Evolutionary conservation across 345 rosid genomes (phyloP).

Genomic region (Mallotus nudiflorus): DNA sequence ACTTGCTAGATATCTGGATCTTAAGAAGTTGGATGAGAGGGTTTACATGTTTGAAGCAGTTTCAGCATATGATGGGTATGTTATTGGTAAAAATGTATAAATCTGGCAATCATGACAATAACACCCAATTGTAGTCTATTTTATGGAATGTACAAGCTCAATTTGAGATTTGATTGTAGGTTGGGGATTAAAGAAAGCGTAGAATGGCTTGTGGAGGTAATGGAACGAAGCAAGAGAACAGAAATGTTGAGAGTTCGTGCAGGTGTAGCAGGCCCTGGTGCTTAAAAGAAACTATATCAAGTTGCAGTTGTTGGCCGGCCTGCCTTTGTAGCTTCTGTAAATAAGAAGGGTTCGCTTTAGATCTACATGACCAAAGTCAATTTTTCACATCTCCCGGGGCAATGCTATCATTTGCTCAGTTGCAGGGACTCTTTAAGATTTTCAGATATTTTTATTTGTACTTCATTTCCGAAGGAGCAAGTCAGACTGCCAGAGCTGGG

Average conservation of each 20-base stretch:
- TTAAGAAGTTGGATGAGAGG: constrained; percentile 91
- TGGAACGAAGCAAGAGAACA: constrained; percentile 98
- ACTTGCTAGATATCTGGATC: constrained; percentile 77
- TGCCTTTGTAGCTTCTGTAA: constrained; percentile 48
- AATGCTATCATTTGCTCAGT: not conserved
- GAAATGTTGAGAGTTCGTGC: constrained; percentile 78
- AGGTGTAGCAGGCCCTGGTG: constrained; percentile 43
- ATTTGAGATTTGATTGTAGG: constrained; percentile 42
- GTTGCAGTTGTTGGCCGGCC: constrained; percentile 16
- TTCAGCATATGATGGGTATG: constrained; percentile 92
- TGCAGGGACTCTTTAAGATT: not conserved
- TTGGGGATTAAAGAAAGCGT: constrained; percentile 83
- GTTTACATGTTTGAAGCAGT: constrained; percentile 92
- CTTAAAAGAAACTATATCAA: constrained; percentile 23
- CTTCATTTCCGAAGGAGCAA: not conserved
- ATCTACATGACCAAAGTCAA: constrained; percentile 16
- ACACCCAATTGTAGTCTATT: not conserved
- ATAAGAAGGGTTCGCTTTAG: constrained; percentile 36
- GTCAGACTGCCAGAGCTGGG: not conserved
- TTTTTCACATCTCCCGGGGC: not conserved
- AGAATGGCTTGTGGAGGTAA: constrained; percentile 88
- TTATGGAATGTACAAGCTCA: not conserved
- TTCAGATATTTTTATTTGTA: not conserved
- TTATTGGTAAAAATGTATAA: not conserved
- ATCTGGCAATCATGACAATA: not conserved